phyloP scores from a whole-genome alignment of 352 stramenopile species.

The Globisporangium yorkense region DNA sequence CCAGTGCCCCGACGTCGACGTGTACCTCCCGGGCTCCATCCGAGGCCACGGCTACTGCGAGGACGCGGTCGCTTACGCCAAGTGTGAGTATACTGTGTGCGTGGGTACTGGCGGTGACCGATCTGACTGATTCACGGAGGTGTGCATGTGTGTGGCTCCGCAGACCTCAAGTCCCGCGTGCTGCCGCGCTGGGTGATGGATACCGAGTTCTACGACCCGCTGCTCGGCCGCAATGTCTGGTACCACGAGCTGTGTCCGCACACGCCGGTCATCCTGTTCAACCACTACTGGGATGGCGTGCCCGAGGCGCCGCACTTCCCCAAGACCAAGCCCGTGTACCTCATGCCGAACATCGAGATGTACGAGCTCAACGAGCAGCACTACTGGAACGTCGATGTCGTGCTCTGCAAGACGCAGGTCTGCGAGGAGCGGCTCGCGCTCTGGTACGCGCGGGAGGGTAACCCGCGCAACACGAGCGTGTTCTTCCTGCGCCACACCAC shows the following conservation, averaged over 20 bases:
- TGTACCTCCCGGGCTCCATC: constrained; percentile 49
- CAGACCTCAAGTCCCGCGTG: constrained; percentile 37
- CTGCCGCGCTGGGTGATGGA: constrained; percentile 43
- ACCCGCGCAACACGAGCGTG: constrained; percentile 38
- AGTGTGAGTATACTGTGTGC: constrained; percentile 27
- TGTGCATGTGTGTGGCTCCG: too few species aligned
- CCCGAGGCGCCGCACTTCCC: constrained; percentile 24
- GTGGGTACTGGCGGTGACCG: background rate
- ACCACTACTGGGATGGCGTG: constrained; percentile 45
- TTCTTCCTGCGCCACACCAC: constrained; percentile 59
- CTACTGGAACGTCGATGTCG: constrained; percentile 33
- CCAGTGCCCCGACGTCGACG: constrained; percentile 46
- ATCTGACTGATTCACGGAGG: background rate
- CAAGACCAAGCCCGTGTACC: constrained; percentile 29
- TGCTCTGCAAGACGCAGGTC: constrained; percentile 43
- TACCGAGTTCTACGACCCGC: constrained; percentile 24
- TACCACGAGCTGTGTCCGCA: constrained; percentile 55
- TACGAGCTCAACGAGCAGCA: constrained; percentile 25
- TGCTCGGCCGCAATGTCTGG: constrained; percentile 17
- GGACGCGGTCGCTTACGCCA: constrained; percentile 51
- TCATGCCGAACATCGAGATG: constrained; percentile 57
- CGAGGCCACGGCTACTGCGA: constrained; percentile 63
- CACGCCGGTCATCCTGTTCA: constrained; percentile 51
- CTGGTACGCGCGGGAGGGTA: constrained; percentile 57
- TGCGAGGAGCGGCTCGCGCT: constrained; percentile 32